Base-by-base conservation (phyloP, 352 stramenopile genomes). In the Globisporangium abappressorium region DNA sequence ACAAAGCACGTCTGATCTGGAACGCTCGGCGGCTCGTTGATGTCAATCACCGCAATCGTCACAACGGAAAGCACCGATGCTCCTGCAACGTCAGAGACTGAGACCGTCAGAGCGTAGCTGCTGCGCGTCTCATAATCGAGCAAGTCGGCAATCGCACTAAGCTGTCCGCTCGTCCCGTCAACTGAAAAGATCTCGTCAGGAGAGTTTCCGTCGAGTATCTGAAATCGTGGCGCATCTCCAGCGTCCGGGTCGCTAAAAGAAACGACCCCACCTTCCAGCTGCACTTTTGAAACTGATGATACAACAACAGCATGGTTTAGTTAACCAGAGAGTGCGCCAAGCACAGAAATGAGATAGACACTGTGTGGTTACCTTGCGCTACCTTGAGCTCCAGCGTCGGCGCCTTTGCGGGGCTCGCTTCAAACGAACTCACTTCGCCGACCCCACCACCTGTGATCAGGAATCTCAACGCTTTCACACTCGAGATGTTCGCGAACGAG, bases 381-480 rank as follows among this genome's bases (percentile, higher is more conserved):
- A 82, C 69, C 7, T 64, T 65, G 6, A 89, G n/a, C 62, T 80
- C 75, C 18, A 89, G 66, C 24, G 74, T 56, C 4, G 81, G 69
- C 33, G 77, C 72, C 5, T 9, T 53, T 11, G 57, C 28, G 26
- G 62, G 5, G 24, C 69, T 61, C 12, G 56, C 61, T 59, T 90
- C 78, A 46, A 84, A 86, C 3, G 81, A 69, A 28, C 66, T 72
- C 22, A 90, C 60, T 71, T 86, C 81, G 36, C 81, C 81, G 5
- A 87, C 59, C 1, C 79, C 81, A 33, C 74, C 81, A 47, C 81
- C 81, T 0, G 74, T 68, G 26, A 90, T 76, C 1, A 87, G 41
- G 0, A 90, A 66, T 0, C 30, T 66, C 6, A 67, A 18, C 14
- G 22, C 4, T 30, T 38, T 60, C 1, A 30, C 9, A 9, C 62